Conservation (phyloP, 371 early-diverging fungal genomes). For the Entomophthora muscae region DNA sequence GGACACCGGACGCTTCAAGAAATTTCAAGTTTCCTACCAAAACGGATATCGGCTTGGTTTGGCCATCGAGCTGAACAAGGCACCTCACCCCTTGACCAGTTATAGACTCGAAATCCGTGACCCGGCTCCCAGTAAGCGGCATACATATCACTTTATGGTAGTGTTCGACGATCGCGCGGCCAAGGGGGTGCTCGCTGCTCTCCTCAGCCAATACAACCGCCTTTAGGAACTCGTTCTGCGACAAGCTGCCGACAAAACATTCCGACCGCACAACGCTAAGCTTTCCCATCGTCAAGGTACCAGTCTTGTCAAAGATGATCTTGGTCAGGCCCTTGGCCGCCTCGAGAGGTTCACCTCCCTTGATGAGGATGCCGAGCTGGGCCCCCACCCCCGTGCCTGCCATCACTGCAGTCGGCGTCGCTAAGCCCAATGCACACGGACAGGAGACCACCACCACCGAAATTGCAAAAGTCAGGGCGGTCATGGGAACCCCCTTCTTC, state of each 20-base stretch:
- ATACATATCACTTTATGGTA: conserved; percentile 25
- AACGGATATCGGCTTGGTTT: conserved; percentile 18
- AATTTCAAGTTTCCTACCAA: conserved; percentile 58
- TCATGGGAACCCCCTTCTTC: conserved; percentile 41
- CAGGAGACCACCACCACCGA: conserved; percentile 93
- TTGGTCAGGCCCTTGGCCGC: conserved; percentile 60
- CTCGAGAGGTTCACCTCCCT: conserved; percentile 69
- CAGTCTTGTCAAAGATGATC: conserved; percentile 93
- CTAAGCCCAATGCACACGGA: conserved; percentile 89
- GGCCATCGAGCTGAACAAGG: conserved; percentile 17
- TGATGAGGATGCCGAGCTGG: conserved; percentile 72
- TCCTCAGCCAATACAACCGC: conserved; percentile 58
- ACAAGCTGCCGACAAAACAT: neutral
- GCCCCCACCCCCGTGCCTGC: conserved; percentile 95
- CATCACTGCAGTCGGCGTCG: conserved; percentile 96
- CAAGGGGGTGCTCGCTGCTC: conserved; percentile 76
- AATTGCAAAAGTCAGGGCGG: conserved; percentile 75
- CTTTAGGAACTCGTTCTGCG: conserved; percentile 15
- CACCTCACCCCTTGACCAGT: conserved; percentile 66
- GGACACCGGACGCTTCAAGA: conserved; percentile 19
- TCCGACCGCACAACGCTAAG: conserved; percentile 42
- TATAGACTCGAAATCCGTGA: conserved; percentile 39
- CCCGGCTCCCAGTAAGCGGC: conserved; percentile 18
- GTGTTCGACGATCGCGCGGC: conserved; percentile 48
- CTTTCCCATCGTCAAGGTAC: conserved; percentile 78